phyloP scores from a whole-genome alignment of 2,329 filamentous ascomycete species.

The Sporothrix luriei region DNA sequence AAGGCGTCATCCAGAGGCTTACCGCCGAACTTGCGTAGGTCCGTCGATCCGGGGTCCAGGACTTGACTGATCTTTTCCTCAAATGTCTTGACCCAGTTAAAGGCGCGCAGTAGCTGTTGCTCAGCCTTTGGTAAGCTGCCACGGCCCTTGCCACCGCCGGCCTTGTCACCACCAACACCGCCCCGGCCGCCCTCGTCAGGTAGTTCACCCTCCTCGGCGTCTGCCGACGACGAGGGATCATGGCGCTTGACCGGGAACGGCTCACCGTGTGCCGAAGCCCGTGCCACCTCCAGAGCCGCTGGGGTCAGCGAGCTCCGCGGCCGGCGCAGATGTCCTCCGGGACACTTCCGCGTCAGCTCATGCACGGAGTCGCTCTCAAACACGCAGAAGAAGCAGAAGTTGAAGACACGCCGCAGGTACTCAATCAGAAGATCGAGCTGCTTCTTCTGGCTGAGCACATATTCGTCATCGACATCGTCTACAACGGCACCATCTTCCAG shows the following conservation, averaged over 20 bases:
- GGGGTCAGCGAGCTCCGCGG: conserved; percentile 83
- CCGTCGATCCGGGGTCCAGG: conserved; percentile 83
- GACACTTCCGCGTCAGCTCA: conserved; percentile 92
- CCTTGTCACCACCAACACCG: conserved; percentile 9
- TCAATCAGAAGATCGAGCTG: conserved; percentile 94
- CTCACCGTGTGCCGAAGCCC: conserved; percentile 79
- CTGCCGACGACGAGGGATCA: conserved; percentile 44
- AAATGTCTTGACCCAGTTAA: conserved; percentile 98
- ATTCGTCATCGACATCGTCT: conserved; percentile 87
- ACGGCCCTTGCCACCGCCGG: conserved; percentile 53
- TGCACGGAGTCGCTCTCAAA: conserved; percentile 98
- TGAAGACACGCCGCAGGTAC: conserved; percentile 94
- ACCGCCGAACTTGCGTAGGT: conserved; percentile 88
- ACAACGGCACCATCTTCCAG: conserved; percentile 77
- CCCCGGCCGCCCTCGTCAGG: conserved; percentile 66
- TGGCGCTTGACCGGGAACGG: conserved; percentile 83
- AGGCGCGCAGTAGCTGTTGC: conserved; percentile 89
- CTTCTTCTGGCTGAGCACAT: conserved; percentile 90
- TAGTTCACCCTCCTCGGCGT: conserved; percentile 64
- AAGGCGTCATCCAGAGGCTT: conserved; percentile 83
- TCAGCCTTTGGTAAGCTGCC: conserved; percentile 75
- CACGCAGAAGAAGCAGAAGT: conserved; percentile 99
- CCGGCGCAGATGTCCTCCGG: conserved; percentile 92
- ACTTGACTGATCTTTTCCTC: conserved; percentile 95
- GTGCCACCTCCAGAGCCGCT: conserved; percentile 79